Evolutionary conservation across 2,329 filamentous ascomycete species (phyloP).

Genomic region (Teratosphaeria zuluensis): DNA sequence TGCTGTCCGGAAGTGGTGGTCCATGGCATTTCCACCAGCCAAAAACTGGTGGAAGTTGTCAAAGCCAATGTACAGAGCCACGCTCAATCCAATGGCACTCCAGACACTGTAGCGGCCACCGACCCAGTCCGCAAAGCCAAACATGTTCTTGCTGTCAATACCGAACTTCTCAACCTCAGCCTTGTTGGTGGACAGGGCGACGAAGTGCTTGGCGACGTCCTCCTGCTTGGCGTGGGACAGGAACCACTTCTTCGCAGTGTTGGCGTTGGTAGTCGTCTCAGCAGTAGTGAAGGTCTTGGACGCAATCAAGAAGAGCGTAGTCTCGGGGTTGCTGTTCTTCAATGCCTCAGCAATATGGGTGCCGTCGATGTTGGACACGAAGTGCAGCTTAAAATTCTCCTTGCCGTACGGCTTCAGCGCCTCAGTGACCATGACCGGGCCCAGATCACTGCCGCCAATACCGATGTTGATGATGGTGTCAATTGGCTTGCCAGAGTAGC

Average conservation of each 20-base stretch:
- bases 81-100: slow-evolving; percentile 94
- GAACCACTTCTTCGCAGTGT: slow-evolving; percentile 96
- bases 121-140: slow-evolving; percentile 97
- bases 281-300: slow-evolving; percentile 99
- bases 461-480: slow-evolving; percentile 95
- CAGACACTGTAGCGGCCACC: slow-evolving; percentile 97
- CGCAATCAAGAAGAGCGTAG: slow-evolving; percentile 95
- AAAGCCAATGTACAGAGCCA: slow-evolving; percentile 88
- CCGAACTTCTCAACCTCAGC: slow-evolving; percentile 94
- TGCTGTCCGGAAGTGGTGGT: slow-evolving; percentile 90
- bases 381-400: slow-evolving; percentile 80
- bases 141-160: slow-evolving; percentile 99
- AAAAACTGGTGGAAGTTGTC: slow-evolving; percentile 98
- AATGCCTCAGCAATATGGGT: slow-evolving; percentile 95
- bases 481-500: slow-evolving; percentile 93
- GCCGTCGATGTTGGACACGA: slow-evolving; percentile 98
- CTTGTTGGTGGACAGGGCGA: slow-evolving; percentile 94
- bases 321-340: slow-evolving; percentile 81
- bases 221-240: slow-evolving; percentile 70
- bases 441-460: slow-evolving; percentile 95
- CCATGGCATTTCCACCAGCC: slow-evolving; percentile 90
- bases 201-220: slow-evolving; percentile 94
- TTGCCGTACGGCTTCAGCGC: slow-evolving; percentile 91
- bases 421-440: slow-evolving; percentile 98
- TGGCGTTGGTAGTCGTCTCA: slow-evolving; percentile 94